Evolutionary conservation across 2,329 filamentous ascomycete species (phyloP).

Genomic region (Alternaria gaisen): DNA sequence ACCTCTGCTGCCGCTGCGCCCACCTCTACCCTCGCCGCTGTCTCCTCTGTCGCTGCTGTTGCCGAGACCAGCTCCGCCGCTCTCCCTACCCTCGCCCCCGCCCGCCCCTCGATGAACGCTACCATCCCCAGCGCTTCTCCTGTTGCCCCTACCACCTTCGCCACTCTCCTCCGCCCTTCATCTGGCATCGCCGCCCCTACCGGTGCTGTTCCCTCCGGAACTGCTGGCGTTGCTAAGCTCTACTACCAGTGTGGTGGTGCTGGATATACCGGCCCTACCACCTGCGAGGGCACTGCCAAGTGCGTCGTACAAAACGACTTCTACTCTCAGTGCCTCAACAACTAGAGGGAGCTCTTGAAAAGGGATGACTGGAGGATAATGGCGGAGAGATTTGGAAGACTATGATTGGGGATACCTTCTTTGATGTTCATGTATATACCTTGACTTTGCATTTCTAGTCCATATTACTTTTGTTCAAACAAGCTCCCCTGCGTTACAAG

Average conservation of each 20-base stretch:
- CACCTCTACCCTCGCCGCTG: conserved; percentile 11
- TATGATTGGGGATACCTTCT: background rate
- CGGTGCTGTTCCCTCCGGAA: conserved; percentile 36
- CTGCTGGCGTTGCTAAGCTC: conserved; percentile 15
- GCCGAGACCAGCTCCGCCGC: conserved; percentile 9
- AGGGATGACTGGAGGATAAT: background rate
- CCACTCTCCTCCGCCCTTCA: conserved; percentile 19
- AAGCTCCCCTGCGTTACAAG: background rate
- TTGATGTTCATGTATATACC: conserved; percentile 21
- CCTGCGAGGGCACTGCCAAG: conserved; percentile 48
- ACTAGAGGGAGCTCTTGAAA: background rate
- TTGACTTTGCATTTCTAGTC: conserved; percentile 10
- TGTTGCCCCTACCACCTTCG: conserved; percentile 16
- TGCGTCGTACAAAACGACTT: conserved; percentile 52
- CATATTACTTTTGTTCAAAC: conserved; percentile 4
- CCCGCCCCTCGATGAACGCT: conserved; percentile 9
- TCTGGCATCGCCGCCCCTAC: conserved; percentile 14
- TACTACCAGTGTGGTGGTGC: conserved; percentile 46
- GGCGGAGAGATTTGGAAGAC: background rate
- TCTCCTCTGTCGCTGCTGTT: conserved; percentile 1
- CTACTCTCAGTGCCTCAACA: conserved; percentile 53
- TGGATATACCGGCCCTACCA: conserved; percentile 50
- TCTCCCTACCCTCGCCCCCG: conserved; percentile 8
- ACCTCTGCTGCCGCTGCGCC: conserved; percentile 11
- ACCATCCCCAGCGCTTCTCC: conserved; percentile 14